These are phyloP conservation scores for Globisporangium okanoganense DNA, from an alignment of 352 stramenopile genomes.

Conservation along the genomic window DNA sequence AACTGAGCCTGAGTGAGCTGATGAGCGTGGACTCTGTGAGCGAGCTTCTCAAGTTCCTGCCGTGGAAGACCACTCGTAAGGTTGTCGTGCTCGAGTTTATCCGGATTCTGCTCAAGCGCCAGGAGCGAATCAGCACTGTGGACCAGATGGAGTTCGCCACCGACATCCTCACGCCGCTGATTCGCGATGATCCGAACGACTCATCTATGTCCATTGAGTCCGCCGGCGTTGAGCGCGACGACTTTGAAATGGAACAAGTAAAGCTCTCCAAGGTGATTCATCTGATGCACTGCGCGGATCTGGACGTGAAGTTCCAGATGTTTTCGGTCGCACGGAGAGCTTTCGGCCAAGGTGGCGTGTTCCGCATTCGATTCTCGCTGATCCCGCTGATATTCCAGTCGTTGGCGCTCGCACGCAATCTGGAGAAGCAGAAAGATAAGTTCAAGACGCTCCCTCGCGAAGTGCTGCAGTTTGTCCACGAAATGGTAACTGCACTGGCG, in stretches of 20 bases:
- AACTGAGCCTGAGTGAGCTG: constrained; percentile 34
- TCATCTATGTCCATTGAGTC: constrained; percentile 21
- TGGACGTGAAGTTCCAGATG: constrained; percentile 53
- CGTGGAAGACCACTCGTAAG: constrained; percentile 57
- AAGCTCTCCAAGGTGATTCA: constrained; percentile 93
- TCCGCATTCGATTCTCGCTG: constrained; percentile 90
- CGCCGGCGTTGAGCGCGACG: constrained; percentile 24
- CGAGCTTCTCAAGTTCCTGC: constrained; percentile 39
- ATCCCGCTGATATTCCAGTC: constrained; percentile 91
- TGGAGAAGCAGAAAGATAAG: constrained; percentile 19
- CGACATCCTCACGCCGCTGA: constrained; percentile 86
- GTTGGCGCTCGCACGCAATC: constrained; percentile 71
- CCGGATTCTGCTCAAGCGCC: constrained; percentile 35
- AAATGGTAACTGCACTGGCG: constrained; percentile 93
- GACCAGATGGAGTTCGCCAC: constrained; percentile 54
- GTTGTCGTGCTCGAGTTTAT: constrained; percentile 46
- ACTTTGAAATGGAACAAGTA: constrained; percentile 86
- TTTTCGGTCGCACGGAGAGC: constrained; percentile 60
- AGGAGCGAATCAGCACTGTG: constrained; percentile 28
- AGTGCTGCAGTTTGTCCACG: constrained; percentile 97
- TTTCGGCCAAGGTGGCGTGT: constrained; percentile 83
- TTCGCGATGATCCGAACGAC: constrained; percentile 75
- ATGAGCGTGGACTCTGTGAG: constrained; percentile 30
- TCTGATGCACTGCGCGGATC: constrained; percentile 83
- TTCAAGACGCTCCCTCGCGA: constrained; percentile 81